Evolutionary conservation across 2,329 filamentous ascomycete species (phyloP), one percentile per base, ranked within the genome.

Genomic region (Fusarium pilosicola): DNA sequence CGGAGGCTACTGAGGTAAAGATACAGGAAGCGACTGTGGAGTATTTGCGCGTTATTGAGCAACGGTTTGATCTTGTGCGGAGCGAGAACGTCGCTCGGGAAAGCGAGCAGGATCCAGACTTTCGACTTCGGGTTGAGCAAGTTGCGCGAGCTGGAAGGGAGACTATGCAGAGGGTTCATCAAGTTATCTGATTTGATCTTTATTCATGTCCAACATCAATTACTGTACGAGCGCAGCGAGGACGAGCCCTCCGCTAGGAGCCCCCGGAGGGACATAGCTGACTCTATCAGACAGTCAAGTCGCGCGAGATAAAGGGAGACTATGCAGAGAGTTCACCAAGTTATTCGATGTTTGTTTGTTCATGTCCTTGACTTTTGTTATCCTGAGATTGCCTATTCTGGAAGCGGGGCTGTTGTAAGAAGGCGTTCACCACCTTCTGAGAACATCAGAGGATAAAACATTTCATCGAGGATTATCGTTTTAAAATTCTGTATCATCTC

Each of bases 51-150:
- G 65, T 70, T 13, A 75, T 84, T 9, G 57, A 59, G 13, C 70
- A 60, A 10, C 82, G 78, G 0, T 71, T 86, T 46, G 76, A 83
- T 34, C 81, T 85, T 7, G 60, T 85, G 13, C 75, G 82, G 5
- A 77, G 71, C 22, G 84, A 85, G 41, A 83, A 84, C 62, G 80
- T 79, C 10, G 80, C 78, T 0, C 24, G 76, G 28, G 83, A 85
- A 73, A 80, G 80, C 26, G 83, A 84, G 58, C 72, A 70, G 48
- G 80, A 85, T 49, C 79, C 79, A 2, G 80, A 76, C 26, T 84
- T 84, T 48, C 74, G 82, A 10, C 24, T 51, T 3, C 75, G 80
- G 8, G 81, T 85, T 22, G 77, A 79, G 6, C 51, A 62, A 1
- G 44, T 34, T 10, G 32, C 54, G 0, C 54, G 24, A n/a, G 36